phyloP scores from a whole-genome alignment of 176 grass and related monocot species.

The Carex pumila region DNA sequence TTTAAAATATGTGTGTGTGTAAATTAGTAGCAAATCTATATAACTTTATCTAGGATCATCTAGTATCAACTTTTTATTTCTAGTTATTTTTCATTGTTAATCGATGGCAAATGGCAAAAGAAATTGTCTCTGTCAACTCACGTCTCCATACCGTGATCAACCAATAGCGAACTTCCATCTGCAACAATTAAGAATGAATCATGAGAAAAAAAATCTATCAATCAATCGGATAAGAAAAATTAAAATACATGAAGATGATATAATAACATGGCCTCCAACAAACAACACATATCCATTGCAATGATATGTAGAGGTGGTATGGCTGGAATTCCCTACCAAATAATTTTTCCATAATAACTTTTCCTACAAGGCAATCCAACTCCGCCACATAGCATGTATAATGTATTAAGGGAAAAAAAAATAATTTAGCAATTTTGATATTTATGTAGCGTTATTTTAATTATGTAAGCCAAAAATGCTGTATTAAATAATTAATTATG shows the following conservation, averaged over 20 bases:
- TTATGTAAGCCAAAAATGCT: too few species aligned
- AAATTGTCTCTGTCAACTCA: neutral
- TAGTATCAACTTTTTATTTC: neutral
- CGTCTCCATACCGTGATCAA: neutral
- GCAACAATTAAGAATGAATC: neutral
- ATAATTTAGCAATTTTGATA: too few species aligned
- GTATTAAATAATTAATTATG: too few species aligned
- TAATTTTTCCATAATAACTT: neutral
- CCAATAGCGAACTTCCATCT: neutral
- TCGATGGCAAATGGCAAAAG: neutral
- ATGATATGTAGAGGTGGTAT: neutral
- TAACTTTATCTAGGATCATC: neutral
- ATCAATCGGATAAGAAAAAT: neutral
- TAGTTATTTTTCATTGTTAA: neutral
- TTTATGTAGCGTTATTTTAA: too few species aligned
- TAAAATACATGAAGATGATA: neutral
- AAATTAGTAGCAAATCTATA: neutral
- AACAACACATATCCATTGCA: neutral
- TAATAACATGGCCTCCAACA: neutral
- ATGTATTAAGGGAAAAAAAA: too few species aligned
- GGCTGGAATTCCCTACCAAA: neutral
- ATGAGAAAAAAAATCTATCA: neutral
- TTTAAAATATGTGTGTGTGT: too few species aligned
- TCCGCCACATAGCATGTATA: neutral
- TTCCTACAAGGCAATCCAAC: neutral